phyloP scores from a whole-genome alignment of 345 rosid species.

The Erucastrum elatum region DNA sequence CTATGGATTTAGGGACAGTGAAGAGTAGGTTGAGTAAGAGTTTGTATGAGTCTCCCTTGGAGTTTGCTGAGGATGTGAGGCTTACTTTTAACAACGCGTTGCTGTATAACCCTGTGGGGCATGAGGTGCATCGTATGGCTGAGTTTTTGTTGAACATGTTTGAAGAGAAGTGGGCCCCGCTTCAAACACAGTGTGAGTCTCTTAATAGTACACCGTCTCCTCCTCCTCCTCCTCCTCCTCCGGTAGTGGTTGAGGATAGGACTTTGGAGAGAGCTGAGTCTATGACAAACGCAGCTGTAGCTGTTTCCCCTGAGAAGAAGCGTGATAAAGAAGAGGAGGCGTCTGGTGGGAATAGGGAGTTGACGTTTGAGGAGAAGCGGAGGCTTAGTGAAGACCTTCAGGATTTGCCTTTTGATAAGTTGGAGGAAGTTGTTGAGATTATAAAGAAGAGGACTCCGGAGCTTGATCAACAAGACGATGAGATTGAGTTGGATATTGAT shows the following conservation, averaged over 20 bases:
- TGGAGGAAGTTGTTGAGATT: conserved; percentile 75
- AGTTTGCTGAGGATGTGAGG: conserved; percentile 83
- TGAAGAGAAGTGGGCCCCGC: conserved; percentile 62
- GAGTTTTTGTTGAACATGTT: conserved; percentile 56
- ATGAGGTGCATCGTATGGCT: conserved; percentile 84
- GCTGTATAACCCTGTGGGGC: conserved; percentile 80
- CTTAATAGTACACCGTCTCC: conserved; percentile 37
- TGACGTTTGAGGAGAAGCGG: conserved; percentile 88
- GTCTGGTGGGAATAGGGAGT: conserved; percentile 46
- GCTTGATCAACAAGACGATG: conserved; percentile 75
- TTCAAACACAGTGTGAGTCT: conserved; percentile 45
- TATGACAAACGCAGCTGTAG: conserved; percentile 35
- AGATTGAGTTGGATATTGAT: conserved; percentile 90
- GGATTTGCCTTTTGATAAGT: conserved; percentile 72
- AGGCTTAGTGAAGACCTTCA: conserved; percentile 68
- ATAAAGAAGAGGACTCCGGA: conserved; percentile 75
- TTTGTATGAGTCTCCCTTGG: conserved; percentile 65
- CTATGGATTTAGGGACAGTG: conserved; percentile 95
- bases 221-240: conserved; percentile 25
- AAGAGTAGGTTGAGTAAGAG: conserved; percentile 62
- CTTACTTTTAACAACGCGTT: conserved; percentile 84
- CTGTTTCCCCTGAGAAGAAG: conserved; percentile 47
- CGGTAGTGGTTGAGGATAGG: conserved; percentile 30
- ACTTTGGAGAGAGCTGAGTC: conserved; percentile 52
- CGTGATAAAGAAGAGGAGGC: conserved; percentile 42